phyloP scores from a whole-genome alignment of 345 rosid genomes.

The Draba incana region DNA sequence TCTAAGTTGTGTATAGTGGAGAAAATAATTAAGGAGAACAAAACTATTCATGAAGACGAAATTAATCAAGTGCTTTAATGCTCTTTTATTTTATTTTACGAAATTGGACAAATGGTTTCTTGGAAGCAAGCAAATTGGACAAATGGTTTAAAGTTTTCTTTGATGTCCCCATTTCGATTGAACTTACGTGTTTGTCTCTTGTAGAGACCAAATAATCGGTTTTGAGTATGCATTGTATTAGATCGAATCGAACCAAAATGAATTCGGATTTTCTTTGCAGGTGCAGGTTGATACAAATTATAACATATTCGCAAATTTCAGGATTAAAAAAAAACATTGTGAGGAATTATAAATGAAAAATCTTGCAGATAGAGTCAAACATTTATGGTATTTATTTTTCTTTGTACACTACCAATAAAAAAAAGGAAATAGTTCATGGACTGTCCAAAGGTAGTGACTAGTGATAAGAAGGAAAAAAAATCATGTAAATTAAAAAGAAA shows the following conservation, averaged over 20 bases:
- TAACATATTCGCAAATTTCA: neutral
- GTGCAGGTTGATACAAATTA: neutral
- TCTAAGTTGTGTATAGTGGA: slow-evolving; percentile 38
- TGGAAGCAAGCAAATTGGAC: slow-evolving; percentile 22
- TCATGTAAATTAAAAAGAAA: slow-evolving; percentile 10
- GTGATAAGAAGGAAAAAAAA: slow-evolving; percentile 8
- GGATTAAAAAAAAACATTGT: neutral
- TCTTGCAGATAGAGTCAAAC: slow-evolving; percentile 36
- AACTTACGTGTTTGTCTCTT: slow-evolving; percentile 31
- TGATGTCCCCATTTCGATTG: slow-evolving; percentile 15
- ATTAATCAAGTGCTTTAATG: slow-evolving; percentile 11
- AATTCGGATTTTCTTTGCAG: neutral
- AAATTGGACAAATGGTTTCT: slow-evolving; percentile 30
- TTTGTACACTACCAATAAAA: slow-evolving; percentile 36
- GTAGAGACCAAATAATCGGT: slow-evolving; percentile 12
- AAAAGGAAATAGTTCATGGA: slow-evolving; percentile 32
- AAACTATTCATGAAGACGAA: neutral
- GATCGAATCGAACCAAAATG: slow-evolving; percentile 7
- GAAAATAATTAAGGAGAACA: neutral
- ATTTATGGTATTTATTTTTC: slow-evolving; percentile 33
- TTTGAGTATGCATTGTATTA: neutral
- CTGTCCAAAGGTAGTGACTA: slow-evolving; percentile 14
- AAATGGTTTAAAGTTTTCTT: slow-evolving; percentile 31
- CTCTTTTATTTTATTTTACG: slow-evolving; percentile 17
- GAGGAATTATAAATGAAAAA: slow-evolving; percentile 14